Evolutionary conservation across 2,329 filamentous ascomycete species (phyloP), one percentile per base, ranked within the genome.

Genomic region (Botryotinia calthae): DNA sequence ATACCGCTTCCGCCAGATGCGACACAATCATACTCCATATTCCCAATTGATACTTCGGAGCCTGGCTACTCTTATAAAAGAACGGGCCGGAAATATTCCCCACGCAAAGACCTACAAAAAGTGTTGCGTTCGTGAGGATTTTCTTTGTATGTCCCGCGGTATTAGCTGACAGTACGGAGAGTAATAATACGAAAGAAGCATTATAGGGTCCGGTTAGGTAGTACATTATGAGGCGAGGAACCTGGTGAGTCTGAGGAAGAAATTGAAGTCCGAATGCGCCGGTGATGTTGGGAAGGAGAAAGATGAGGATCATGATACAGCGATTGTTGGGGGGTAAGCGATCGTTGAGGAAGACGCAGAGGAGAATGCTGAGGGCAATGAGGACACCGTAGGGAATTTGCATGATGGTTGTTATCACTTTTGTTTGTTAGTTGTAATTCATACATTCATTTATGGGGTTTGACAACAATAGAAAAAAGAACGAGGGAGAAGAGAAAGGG

Each of bases 351-450:
- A 75, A 74, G 20, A 74, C 74, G 63, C 75, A 76, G 6, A 67
- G 51, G 20, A 75, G 69, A 28, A 87, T 91, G 0, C 87, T 84
- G 37, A 90, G 81, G n/a, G 89, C 83, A 76, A 91, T 88, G 0
- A 91, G 86, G 73, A 83, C 78, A n/a, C 86, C 84, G 74, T 86
- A 84, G 28, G 86, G 84, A 42, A 89, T 84, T 78, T 86, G 85
- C 80, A 88, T 82, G 2, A 89, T 80, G 0, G 86, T 86, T 6
- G 87, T 88, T 1, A 84, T 83, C 10, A 87, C 67, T 70, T 40
- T 51, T 10, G 2, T 46, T 14, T 28, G 56, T 62, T 22, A 62
- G 37, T 69, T 18, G 10, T 12, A 14, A 8, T 42, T 31, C n/a
- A 9, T 42, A 34, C 9, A 12, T 44, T 42, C 16, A 9, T 28